A percentile compares a stretch with the other conserved stretches of the same genome.
These are phyloP conservation scores for Zarea fungicola DNA, from an alignment of 2,329 filamentous ascomycete species.

Conservation along the genomic window DNA sequence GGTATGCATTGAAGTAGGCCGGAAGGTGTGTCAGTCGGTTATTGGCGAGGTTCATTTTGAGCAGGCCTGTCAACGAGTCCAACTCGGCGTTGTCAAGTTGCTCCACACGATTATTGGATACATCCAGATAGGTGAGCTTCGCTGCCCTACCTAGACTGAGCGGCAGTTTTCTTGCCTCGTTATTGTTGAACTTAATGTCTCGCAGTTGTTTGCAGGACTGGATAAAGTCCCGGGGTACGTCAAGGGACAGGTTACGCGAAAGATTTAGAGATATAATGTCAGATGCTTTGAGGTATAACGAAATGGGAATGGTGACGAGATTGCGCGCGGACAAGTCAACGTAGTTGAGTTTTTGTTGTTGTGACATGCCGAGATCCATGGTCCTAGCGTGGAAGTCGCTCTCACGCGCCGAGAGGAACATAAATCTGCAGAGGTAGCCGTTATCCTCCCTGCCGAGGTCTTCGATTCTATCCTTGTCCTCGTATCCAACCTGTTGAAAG, in stretches of 20 bases:
- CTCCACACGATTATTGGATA: constrained; percentile 90
- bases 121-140: constrained; percentile 81
- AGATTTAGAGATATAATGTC: constrained; percentile 95
- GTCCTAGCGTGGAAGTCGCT: constrained; percentile 65
- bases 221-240: constrained; percentile 94
- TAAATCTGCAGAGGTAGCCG: constrained; percentile 92
- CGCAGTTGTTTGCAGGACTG: constrained; percentile 85
- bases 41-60: constrained; percentile 90
- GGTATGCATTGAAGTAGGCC: constrained; percentile 75
- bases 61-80: constrained; percentile 65
- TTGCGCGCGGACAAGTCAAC: constrained; percentile 88
- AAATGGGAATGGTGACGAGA: constrained; percentile 90
- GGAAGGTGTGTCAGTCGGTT: constrained; percentile 80
- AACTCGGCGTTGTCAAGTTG: constrained; percentile 81
- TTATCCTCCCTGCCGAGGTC: constrained; percentile 96
- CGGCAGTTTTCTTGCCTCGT: constrained; percentile 83
- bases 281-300: constrained; percentile 80
- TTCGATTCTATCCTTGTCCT: constrained; percentile 78
- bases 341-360: constrained; percentile 86
- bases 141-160: constrained; percentile 76
- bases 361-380: constrained; percentile 75
- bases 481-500: constrained; percentile 87
- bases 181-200: constrained; percentile 94
- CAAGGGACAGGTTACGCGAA: constrained; percentile 84
- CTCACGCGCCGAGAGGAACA: constrained; percentile 85